Evolutionary conservation across 345 rosid species (phyloP), one percentile per base, ranked within the genome.

Genomic region (Pugionium dolabratum): DNA sequence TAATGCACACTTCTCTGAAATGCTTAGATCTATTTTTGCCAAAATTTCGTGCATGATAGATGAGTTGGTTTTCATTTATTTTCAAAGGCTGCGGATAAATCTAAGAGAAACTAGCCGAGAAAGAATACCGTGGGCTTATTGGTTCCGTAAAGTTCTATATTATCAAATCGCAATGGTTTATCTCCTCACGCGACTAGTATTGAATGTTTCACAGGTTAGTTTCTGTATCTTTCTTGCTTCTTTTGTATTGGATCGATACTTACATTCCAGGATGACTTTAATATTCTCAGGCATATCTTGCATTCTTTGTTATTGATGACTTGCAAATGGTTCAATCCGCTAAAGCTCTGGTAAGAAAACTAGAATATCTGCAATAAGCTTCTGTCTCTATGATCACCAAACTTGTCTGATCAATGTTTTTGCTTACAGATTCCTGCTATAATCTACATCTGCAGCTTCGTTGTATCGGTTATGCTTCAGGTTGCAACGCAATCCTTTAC

Each of bases 161-260:
- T 85, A 93, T 71, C 97, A 93, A 83, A 97, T 93, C 72, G 98
- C 92, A 62, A 34, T 85, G 43, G 95, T 88, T 31, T 90, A 93
- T 70, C 66, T 88, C 75, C 85, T 93, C 59, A 93, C 97, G 54
- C 82, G 98, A 78, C 73, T 93, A 47, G 85, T 86, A 64, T 62
- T 79, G 66, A 93, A 90, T 69, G 92, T 93, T 75, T 93, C 98
- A 44, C 96, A 90, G 90, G 98, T 88, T 65, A 73, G 85, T 56
- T 35, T 73, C 62, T 26, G 28, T 34, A n/a, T 62, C 50, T 48
- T 45, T 18, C 4, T 52, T 36, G 37, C 45, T 64, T 50, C 59
- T 32, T 8, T 39, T 37, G 9, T 3, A 8, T 55, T 28, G 3
- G 11, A 74, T 67, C 60, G 35, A 26, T 47, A 44, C 66, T 56